Conservation (phyloP, 2,329 filamentous ascomycete species). For the Dothideomycetes sp. region DNA sequence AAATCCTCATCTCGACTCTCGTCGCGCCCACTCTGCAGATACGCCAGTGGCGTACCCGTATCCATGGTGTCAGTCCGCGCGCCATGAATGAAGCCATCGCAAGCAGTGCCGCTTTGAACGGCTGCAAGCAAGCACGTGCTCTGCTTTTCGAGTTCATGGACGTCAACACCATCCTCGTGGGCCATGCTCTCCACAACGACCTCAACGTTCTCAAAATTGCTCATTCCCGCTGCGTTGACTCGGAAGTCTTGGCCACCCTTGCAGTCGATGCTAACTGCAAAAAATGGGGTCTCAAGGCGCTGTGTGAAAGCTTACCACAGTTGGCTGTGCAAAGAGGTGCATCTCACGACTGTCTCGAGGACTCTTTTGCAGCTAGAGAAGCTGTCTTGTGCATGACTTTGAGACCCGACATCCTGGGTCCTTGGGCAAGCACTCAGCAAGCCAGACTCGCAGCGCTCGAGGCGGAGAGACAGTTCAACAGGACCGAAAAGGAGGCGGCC, state of each 20-base stretch:
- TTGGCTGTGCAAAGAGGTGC: neutral
- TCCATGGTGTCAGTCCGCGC: constrained; percentile 1
- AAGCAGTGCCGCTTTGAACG: neutral
- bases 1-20: constrained; percentile 3
- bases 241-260: neutral
- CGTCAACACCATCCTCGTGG: constrained; percentile 3
- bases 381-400: constrained; percentile 4
- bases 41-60: constrained; percentile 2
- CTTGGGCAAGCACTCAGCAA: constrained; percentile 1
- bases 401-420: neutral
- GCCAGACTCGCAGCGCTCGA: neutral
- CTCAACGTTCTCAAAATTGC: constrained; percentile 5
- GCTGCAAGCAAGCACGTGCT: neutral
- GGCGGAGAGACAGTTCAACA: neutral
- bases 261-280: neutral
- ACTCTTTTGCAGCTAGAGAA: constrained; percentile 4
- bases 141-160: constrained; percentile 1
- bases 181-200: constrained; percentile 6
- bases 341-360: constrained; percentile 1
- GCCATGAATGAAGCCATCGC: neutral
- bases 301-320: neutral
- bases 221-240: constrained; percentile 2
- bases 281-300: neutral
- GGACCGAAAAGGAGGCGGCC: neutral
- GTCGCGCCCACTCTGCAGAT: neutral